Evolutionary conservation across 345 rosid species (phyloP).

Genomic region (Moricandia moricandioides): DNA sequence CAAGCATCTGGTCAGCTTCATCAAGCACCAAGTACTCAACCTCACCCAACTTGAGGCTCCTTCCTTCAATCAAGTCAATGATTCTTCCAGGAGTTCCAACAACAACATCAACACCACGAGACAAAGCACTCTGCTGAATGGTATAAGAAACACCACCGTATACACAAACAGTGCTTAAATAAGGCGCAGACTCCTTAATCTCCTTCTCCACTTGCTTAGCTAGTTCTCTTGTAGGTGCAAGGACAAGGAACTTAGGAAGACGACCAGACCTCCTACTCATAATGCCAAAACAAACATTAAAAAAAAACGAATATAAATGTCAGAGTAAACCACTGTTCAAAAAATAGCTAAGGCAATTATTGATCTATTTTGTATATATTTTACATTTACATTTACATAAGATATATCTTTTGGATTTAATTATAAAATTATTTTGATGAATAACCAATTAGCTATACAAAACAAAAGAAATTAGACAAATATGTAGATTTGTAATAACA

Average conservation of each 20-base stretch:
- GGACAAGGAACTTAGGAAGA: constrained; percentile 70
- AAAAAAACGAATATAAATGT: background rate
- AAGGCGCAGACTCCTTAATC: constrained; percentile 86
- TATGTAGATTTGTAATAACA: no score
- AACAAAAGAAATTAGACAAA: no score
- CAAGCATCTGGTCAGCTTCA: constrained; percentile 42
- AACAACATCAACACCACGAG: constrained; percentile 93
- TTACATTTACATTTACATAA: no score
- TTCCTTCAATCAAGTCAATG: constrained; percentile 75
- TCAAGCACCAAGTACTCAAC: constrained; percentile 94
- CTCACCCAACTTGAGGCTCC: constrained; percentile 77
- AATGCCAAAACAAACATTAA: background rate
- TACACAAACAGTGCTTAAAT: constrained; percentile 77
- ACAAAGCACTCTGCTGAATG: constrained; percentile 73
- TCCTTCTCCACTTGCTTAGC: constrained; percentile 98
- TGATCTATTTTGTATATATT: no score
- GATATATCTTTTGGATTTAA: no score
- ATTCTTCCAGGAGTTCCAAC: constrained; percentile 98
- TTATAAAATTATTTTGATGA: no score
- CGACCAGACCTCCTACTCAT: constrained; percentile 57
- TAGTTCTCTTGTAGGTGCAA: constrained; percentile 89
- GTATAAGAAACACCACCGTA: constrained; percentile 95
- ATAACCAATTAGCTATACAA: no score
- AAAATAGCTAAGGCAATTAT: no score
- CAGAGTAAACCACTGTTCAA: background rate